Conservation (phyloP, 352 stramenopile species). For the Pythium sp. region DNA sequence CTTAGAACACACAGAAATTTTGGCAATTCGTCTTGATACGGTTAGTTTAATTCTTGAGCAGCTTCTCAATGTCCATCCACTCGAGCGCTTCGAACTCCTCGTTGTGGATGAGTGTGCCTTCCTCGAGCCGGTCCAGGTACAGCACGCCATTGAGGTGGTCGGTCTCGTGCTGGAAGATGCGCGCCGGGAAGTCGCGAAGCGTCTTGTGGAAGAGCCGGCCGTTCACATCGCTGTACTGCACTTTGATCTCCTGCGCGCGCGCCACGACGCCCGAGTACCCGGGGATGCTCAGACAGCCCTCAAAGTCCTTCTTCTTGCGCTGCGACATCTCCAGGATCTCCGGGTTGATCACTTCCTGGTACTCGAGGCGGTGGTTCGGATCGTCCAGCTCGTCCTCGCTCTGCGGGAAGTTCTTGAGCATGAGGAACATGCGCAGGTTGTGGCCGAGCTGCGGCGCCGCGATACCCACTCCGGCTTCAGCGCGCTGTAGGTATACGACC, state of each 20-base stretch:
- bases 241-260: slow-evolving; percentile 57
- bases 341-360: slow-evolving; percentile 78
- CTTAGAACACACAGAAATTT: background rate
- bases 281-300: slow-evolving; percentile 81
- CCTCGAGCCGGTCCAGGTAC: slow-evolving; percentile 71
- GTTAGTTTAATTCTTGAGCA: slow-evolving; percentile 36
- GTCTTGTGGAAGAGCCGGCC: slow-evolving; percentile 55
- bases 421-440: slow-evolving; percentile 82
- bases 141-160: slow-evolving; percentile 79
- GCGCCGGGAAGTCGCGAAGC: slow-evolving; percentile 70
- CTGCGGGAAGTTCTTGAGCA: slow-evolving; percentile 67
- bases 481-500: slow-evolving; percentile 29
- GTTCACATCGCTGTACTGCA: slow-evolving; percentile 56
- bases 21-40: background rate
- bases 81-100: slow-evolving; percentile 76
- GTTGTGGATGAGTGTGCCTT: slow-evolving; percentile 76
- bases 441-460: slow-evolving; percentile 71
- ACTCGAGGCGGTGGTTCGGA: slow-evolving; percentile 36
- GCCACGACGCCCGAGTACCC: slow-evolving; percentile 76
- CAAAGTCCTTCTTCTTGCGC: slow-evolving; percentile 67
- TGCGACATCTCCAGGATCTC: slow-evolving; percentile 59
- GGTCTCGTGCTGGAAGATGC: slow-evolving; percentile 82
- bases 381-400: slow-evolving; percentile 49
- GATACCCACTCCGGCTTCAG: slow-evolving; percentile 70
- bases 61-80: slow-evolving; percentile 53